These are phyloP conservation scores for Lodderomyces beijingensis DNA, from an alignment of 1,139 yeast genomes.

Conservation along the genomic window DNA sequence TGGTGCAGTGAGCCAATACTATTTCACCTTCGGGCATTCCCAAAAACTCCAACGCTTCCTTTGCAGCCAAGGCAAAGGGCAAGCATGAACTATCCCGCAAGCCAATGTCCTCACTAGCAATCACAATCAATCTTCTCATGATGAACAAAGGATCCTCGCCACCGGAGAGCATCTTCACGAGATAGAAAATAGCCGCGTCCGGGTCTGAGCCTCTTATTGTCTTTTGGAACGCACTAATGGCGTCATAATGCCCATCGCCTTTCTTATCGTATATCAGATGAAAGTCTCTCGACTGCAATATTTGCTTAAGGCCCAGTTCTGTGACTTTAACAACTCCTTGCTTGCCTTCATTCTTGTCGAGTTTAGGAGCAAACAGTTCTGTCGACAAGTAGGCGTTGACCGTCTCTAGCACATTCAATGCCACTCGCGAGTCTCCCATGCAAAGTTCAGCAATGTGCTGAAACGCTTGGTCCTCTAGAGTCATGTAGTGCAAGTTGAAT, in stretches of 20 bases:
- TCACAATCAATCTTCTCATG: slow-evolving; percentile 87
- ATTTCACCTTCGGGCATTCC: slow-evolving; percentile 97
- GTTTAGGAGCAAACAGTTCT: slow-evolving; percentile 22
- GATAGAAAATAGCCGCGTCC: slow-evolving; percentile 83
- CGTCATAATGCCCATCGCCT: slow-evolving; percentile 92
- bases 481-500: slow-evolving; percentile 40
- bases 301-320: slow-evolving; percentile 34
- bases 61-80: slow-evolving; percentile 83
- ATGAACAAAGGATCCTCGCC: slow-evolving; percentile 94
- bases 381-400: slow-evolving; percentile 42
- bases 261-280: slow-evolving; percentile 76
- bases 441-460: slow-evolving; percentile 73
- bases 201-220: slow-evolving; percentile 84
- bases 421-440: slow-evolving; percentile 86
- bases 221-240: slow-evolving; percentile 92
- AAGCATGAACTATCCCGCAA: slow-evolving; percentile 75
- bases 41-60: slow-evolving; percentile 83
- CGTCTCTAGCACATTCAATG: slow-evolving; percentile 67
- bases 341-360: slow-evolving; percentile 2
- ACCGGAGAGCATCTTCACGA: slow-evolving; percentile 81
- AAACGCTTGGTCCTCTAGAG: slow-evolving; percentile 53
- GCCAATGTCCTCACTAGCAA: slow-evolving; percentile 90
- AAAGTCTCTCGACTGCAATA: slow-evolving; percentile 33
- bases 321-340: slow-evolving; percentile 20
- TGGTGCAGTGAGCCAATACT: slow-evolving; percentile 87